Evolutionary conservation across 1,139 yeast species (phyloP).

Genomic region (Diutina mesorugosa): DNA sequence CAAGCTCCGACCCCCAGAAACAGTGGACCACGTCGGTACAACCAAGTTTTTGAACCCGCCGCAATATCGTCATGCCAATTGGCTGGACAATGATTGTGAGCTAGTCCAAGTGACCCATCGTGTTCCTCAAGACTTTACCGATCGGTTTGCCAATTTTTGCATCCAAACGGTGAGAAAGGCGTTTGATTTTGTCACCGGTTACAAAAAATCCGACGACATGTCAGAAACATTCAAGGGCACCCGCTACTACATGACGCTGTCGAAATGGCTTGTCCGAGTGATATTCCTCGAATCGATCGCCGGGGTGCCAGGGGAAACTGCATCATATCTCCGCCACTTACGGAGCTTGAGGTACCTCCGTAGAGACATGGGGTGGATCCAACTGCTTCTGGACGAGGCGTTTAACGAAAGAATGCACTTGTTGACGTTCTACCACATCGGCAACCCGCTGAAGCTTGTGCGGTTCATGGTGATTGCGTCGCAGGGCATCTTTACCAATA

Average conservation of each 20-base stretch:
- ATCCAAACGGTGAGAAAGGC: constrained; percentile 30
- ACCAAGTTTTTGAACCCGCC: constrained; percentile 21
- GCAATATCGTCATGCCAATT: constrained; percentile 45
- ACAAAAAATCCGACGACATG: constrained; percentile 34
- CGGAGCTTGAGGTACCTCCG: constrained; percentile 46
- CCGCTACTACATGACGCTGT: constrained; percentile 44
- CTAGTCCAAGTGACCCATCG: constrained; percentile 39
- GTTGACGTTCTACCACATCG: constrained; percentile 53
- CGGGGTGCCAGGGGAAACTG: constrained; percentile 72
- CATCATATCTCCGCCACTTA: constrained; percentile 55
- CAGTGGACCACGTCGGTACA: neutral
- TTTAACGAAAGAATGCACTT: constrained; percentile 74
- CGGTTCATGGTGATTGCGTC: constrained; percentile 44
- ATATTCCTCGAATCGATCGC: constrained; percentile 64
- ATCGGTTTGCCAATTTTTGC: constrained; percentile 37
- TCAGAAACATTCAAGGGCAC: constrained; percentile 26
- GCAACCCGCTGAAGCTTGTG: constrained; percentile 52
- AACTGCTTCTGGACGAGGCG: constrained; percentile 63
- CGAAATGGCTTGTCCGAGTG: constrained; percentile 56
- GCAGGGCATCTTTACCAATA: constrained; percentile 61
- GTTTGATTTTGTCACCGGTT: constrained; percentile 58
- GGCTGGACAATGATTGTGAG: constrained; percentile 32
- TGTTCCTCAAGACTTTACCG: constrained; percentile 34
- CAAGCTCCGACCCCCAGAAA: neutral
- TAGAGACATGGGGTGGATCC: constrained; percentile 69